phyloP scores from a whole-genome alignment of 2,329 filamentous ascomycete species.

The Xylariaceae sp. region DNA sequence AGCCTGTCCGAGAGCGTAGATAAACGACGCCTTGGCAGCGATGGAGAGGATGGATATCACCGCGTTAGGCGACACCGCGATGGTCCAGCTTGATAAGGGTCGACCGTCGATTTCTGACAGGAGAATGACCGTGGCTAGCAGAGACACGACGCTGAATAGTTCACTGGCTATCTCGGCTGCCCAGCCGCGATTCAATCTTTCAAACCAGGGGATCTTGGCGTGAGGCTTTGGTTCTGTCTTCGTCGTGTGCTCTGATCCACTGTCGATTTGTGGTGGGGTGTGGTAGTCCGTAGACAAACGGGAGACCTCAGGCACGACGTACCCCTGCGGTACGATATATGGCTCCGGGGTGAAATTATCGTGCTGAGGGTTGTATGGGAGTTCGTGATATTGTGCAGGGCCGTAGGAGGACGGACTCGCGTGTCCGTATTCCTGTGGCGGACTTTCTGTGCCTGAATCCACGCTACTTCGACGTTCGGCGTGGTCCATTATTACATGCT shows the following conservation, averaged over 20 bases:
- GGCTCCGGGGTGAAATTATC: neutral
- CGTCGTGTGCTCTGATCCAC: neutral
- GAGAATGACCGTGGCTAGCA: conserved; percentile 13
- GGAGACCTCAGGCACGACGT: neutral
- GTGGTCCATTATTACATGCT: neutral
- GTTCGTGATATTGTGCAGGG: neutral
- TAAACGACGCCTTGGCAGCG: conserved; percentile 12
- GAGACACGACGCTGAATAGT: conserved; percentile 6
- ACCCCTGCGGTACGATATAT: conserved; percentile 1
- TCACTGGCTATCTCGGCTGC: conserved; percentile 5
- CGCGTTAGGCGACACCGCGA: conserved; percentile 13
- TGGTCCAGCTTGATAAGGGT: conserved; percentile 10
- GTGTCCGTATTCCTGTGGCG: neutral
- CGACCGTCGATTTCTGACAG: conserved; percentile 10
- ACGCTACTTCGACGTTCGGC: neutral
- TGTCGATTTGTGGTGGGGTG: neutral
- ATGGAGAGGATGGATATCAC: conserved; percentile 14
- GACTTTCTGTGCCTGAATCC: neutral
- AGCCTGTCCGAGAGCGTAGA: conserved; percentile 11
- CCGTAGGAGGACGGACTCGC: conserved; percentile 1
- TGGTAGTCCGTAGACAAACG: neutral
- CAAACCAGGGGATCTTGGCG: neutral
- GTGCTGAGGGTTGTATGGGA: neutral
- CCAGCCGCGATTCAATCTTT: conserved; percentile 6
- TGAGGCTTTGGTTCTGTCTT: neutral